Percentiles rank a stretch among this genome's conserved stretches.
Conservation (phyloP, 2,329 filamentous ascomycete genomes). For the Bisporella sp. region DNA sequence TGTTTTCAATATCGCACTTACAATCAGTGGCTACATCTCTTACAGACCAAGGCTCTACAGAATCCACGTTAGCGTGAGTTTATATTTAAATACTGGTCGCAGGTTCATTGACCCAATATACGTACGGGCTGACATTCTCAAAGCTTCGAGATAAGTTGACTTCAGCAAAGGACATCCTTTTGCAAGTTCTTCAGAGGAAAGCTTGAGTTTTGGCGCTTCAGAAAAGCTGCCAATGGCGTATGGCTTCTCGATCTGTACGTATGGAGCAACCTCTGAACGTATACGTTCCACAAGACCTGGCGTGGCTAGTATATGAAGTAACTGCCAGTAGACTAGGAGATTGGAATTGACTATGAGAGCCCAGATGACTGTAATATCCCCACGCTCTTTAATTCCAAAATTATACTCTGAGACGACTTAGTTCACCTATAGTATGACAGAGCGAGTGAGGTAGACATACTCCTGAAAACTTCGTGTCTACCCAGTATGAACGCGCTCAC, state of each 20-base stretch:
- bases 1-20: not conserved
- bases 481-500: constrained; percentile 37
- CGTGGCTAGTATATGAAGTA: constrained; percentile 38
- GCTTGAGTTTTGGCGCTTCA: constrained; percentile 30
- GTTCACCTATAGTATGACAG: constrained; percentile 7
- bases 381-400: constrained; percentile 31
- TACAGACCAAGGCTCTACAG: constrained; percentile 32
- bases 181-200: constrained; percentile 34
- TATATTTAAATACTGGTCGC: not conserved
- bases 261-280: constrained; percentile 37
- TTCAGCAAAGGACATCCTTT: constrained; percentile 38
- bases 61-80: not conserved
- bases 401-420: constrained; percentile 21
- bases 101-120: not conserved
- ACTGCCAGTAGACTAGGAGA: constrained; percentile 43
- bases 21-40: constrained; percentile 32
- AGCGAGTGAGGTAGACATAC: constrained; percentile 15
- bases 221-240: constrained; percentile 22
- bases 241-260: constrained; percentile 30
- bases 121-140: constrained; percentile 33
- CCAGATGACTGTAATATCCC: constrained; percentile 44
- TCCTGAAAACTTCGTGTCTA: constrained; percentile 33
- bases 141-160: constrained; percentile 37
- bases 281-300: constrained; percentile 34
- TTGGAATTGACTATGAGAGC: constrained; percentile 46